Conservation (phyloP, 2,329 filamentous ascomycete species). For the Aspergillus ustus region DNA sequence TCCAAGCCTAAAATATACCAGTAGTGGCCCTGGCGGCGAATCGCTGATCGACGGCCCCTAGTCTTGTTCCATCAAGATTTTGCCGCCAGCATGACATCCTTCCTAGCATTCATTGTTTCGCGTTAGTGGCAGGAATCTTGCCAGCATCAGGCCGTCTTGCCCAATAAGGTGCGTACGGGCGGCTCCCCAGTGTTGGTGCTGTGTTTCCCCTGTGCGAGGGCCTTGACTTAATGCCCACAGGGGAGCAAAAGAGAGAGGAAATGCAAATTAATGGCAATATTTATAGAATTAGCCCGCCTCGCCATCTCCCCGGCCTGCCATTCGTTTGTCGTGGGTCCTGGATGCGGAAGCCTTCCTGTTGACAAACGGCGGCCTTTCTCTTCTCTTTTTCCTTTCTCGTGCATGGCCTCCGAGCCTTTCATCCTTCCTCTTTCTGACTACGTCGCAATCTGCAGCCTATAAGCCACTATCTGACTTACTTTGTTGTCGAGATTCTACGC, state of each 20-base stretch:
- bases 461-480: constrained; percentile 14
- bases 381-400: constrained; percentile 17
- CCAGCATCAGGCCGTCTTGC: constrained; percentile 27
- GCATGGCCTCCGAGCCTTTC: constrained; percentile 4
- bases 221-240: constrained; percentile 6
- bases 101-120: constrained; percentile 28
- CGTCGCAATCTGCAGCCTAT: constrained; percentile 22
- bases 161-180: constrained; percentile 22
- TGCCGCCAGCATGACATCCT: constrained; percentile 31
- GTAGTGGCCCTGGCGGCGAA: constrained; percentile 21
- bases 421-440: constrained; percentile 15
- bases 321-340: constrained; percentile 19
- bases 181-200: constrained; percentile 20
- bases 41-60: constrained; percentile 15
- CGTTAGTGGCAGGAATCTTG: constrained; percentile 29
- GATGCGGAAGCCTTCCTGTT: constrained; percentile 22
- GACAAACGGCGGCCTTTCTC: constrained; percentile 23
- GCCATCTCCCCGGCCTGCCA: constrained; percentile 8
- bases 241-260: constrained; percentile 2
- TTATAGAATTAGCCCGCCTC: constrained; percentile 20
- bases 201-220: constrained; percentile 12
- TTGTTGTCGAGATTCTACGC: constrained; percentile 6
- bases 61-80: constrained; percentile 27
- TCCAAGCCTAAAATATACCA: constrained; percentile 13
- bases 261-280: constrained; percentile 10